Conservation (phyloP, 352 stramenopile species). For the Halophytophthora polymorphica region DNA sequence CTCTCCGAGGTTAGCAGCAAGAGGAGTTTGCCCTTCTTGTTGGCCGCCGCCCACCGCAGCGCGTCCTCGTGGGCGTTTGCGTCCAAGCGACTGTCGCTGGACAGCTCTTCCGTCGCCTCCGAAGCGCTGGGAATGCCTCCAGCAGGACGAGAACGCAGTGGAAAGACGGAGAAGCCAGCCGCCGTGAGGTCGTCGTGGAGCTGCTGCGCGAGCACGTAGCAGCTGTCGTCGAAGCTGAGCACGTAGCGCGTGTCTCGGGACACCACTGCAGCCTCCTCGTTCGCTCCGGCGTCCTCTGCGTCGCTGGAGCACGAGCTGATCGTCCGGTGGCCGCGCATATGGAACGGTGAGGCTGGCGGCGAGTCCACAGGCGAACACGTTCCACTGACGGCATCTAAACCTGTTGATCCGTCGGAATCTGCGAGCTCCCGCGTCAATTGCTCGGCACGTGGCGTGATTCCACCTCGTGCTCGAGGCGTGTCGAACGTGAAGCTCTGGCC, state of each 20-base stretch:
- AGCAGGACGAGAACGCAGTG: conserved; percentile 14
- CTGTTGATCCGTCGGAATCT: too few species aligned
- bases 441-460: too few species aligned
- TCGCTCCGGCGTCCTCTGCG: neutral
- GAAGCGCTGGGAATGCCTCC: neutral
- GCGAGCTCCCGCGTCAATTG: too few species aligned
- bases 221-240: conserved; percentile 70
- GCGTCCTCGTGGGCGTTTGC: conserved; percentile 40
- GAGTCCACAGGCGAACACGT: neutral
- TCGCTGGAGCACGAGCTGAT: neutral
- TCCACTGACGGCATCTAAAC: neutral
- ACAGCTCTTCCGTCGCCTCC: neutral
- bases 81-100: neutral
- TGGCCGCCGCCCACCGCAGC: conserved; percentile 48
- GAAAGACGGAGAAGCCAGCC: conserved; percentile 42
- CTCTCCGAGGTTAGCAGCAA: conserved; percentile 69
- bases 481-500: conserved; percentile 11
- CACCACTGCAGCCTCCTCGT: neutral
- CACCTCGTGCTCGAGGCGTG: conserved; percentile 1
- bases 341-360: conserved; percentile 1
- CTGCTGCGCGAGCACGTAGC: conserved; percentile 42
- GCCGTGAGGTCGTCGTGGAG: conserved; percentile 53
- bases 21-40: conserved; percentile 68
- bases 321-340: neutral
- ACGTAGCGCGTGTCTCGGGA: conserved; percentile 41